Base-by-base conservation (phyloP, 78 protist genomes). In the Dictyostelium brefeldianum region DNA sequence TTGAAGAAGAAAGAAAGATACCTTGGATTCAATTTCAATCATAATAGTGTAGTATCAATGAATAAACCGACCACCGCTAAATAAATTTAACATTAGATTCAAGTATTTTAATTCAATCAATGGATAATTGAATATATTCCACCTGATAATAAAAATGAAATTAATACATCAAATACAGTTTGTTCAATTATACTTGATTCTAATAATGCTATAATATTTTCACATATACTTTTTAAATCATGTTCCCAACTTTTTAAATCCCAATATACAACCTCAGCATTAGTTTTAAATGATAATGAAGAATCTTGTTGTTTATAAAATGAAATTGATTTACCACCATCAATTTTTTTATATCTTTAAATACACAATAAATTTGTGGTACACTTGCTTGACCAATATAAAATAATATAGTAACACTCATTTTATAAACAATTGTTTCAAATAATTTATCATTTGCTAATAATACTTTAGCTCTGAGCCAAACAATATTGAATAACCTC, bases 141-240 rank as follows among this genome's bases (percentile, higher is more conserved):
- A 67, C 75, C 75, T 15, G 75, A 67, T 31, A 67, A 29, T 65
- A 65, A 65, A 65, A 65, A 65, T 22, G 74, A 27, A 29, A 65
- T 67, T 67, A 48, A 48, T 2, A 67, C 75, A 67, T 67, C 75
- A 14, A 48, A 67, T 11, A 67, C 48, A 3, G 29, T 14, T 67
- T 67, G 75, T 67, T 17, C 31, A 29, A 47, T 29, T 29, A 67
- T n/a, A 12, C 47, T 43, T 27, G 18, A n/a, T n/a, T n/a, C n/a
- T n/a, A n/a, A n/a, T n/a, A n/a, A n/a, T n/a, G n/a, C n/a, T n/a
- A n/a, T n/a, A n/a, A n/a, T n/a, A n/a, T n/a, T n/a, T n/a, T n/a
- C n/a, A n/a, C n/a, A n/a, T n/a, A n/a, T n/a, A n/a, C n/a, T n/a
- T n/a, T n/a, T n/a, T n/a, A 67, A 1, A 31, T 67, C 75, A 67